Evolutionary conservation across 2,329 filamentous ascomycete species (phyloP).

Genomic region (Cytospora schulzeri): DNA sequence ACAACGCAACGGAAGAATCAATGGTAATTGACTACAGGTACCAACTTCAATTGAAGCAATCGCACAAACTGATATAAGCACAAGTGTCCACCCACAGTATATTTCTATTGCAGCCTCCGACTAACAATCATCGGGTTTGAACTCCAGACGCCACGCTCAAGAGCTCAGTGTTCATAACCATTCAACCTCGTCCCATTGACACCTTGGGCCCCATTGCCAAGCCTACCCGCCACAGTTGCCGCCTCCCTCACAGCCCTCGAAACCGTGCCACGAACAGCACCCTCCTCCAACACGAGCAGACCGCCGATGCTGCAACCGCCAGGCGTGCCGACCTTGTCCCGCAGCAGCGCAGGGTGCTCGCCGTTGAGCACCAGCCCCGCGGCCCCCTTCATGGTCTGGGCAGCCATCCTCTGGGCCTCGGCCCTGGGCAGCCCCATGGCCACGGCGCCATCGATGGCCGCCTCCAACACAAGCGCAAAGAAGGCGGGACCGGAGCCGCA

Average conservation of each 20-base stretch:
- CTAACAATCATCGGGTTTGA: not conserved
- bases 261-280: conserved; percentile 66
- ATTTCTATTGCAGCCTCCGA: not conserved
- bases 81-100: not conserved
- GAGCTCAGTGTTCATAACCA: conserved; percentile 14
- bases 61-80: not conserved
- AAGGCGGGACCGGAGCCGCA: conserved; percentile 77
- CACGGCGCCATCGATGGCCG: conserved; percentile 74
- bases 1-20: conserved; percentile 5
- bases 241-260: conserved; percentile 71
- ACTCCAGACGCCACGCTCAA: conserved; percentile 10
- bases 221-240: conserved; percentile 67
- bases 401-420: conserved; percentile 76
- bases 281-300: conserved; percentile 73
- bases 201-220: conserved; percentile 57
- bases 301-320: conserved; percentile 79
- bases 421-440: conserved; percentile 75
- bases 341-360: conserved; percentile 73
- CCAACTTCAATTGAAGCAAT: not conserved
- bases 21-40: not conserved
- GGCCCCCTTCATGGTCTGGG: conserved; percentile 76
- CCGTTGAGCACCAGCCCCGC: conserved; percentile 69
- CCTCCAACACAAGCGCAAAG: conserved; percentile 74
- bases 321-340: conserved; percentile 76
- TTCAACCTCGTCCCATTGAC: conserved; percentile 50